Percentiles rank a stretch among this genome's conserved stretches.
These are phyloP conservation scores for Colletotrichum truncatum DNA, from an alignment of 2,329 filamentous ascomycete species.

Conservation along the genomic window DNA sequence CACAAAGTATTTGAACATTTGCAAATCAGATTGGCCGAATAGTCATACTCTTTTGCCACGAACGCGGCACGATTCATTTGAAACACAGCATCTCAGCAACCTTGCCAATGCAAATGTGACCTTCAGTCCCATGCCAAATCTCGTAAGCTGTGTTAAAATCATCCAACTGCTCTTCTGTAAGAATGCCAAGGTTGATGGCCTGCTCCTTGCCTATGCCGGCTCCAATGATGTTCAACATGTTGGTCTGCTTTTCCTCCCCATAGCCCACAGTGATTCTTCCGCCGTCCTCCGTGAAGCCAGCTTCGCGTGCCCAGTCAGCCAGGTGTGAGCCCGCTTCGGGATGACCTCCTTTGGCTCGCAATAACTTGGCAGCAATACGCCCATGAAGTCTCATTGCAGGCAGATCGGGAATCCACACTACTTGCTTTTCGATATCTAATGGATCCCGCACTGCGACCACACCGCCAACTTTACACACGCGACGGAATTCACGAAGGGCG, in stretches of 20 bases:
- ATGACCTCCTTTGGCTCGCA: background rate
- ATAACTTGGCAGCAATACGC: background rate
- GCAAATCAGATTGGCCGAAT: too few relatives aligned
- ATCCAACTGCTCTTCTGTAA: background rate
- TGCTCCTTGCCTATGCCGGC: background rate
- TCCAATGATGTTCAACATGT: background rate
- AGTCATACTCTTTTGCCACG: too few relatives aligned
- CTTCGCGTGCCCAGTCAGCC: background rate
- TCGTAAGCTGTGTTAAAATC: background rate
- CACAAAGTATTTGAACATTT: too few relatives aligned
- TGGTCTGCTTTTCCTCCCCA: background rate
- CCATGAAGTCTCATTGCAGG: background rate
- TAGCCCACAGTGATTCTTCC: background rate
- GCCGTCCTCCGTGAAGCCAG: background rate
- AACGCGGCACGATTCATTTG: too few relatives aligned
- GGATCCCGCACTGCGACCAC: constrained; percentile 24
- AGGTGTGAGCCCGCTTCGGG: background rate
- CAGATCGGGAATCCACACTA: background rate
- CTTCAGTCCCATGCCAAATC: background rate
- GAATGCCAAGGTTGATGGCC: background rate
- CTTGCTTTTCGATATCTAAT: background rate
- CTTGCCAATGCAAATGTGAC: background rate
- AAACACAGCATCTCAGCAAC: background rate
- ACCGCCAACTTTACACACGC: constrained; percentile 52
- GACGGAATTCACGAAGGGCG: constrained; percentile 50